Base-by-base conservation (phyloP, 257 asterid species). In the Lithospermum erythrorhizon region DNA sequence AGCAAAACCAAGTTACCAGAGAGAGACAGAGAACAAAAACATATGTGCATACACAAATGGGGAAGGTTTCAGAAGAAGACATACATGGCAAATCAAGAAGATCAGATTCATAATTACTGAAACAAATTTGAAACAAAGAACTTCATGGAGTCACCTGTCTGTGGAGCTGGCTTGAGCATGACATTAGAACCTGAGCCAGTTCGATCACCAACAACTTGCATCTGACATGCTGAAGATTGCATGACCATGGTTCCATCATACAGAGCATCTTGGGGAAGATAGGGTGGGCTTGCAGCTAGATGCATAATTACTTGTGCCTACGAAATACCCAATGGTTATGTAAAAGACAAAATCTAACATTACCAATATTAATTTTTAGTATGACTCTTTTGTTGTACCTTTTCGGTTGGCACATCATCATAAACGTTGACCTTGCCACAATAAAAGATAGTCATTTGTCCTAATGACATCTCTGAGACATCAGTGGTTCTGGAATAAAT, bases 371-470 rank as follows among this genome's bases (percentile, higher is more conserved):
- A 25, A 22, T 23, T 63, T 20, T 17, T n/a, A 67, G 41, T 58
- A 22, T 58, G 57, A 73, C 14, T 55, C 13, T 21, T 27, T 62
- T n/a, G 62, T 68, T 54, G 55, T 84, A 93, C 99, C 97, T 89
- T 89, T 57, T 84, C 83, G 59, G 79, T 72, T 32, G 99, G 84
- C 74, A 93, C 73, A 70, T 83, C 87, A 71, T 93, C 97, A 63
- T 86, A 89, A 61, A 93, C 99, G 74, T 86, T 86, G 69, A 93
- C 87, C 73, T 83, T 75, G 65, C 99, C 99, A 53, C 91, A 68
- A 65, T 93, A 93, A 72, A 93, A 93, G 68, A 93, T 84, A 16
- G 97, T 79, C 99, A 93, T 84, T 72, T 89, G 99, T 65, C 94
- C 94, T 53, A 54, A 77, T 22, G 80, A 79, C 48, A 53, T 69